A percentile compares a stretch with the other conserved stretches of the same genome.
Conservation (phyloP, 345 rosid species). For the Bretschneidera sinensis region DNA sequence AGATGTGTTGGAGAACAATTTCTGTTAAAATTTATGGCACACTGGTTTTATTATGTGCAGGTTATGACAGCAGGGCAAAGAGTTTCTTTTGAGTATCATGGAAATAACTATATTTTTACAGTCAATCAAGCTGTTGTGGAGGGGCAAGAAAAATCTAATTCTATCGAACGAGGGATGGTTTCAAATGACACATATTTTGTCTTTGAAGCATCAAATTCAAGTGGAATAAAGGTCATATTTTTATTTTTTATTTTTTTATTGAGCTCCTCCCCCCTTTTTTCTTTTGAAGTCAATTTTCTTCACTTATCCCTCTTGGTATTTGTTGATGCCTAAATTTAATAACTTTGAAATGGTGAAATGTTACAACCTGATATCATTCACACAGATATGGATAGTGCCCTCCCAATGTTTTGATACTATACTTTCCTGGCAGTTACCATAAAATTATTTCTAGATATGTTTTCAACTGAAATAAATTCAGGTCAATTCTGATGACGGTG, state of each 20-base stretch:
- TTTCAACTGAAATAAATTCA: too few species aligned
- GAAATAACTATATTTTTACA: conserved; percentile 79
- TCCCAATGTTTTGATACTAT: too few species aligned
- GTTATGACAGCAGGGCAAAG: conserved; percentile 89
- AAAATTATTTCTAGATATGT: too few species aligned
- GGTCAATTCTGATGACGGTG: too few species aligned
- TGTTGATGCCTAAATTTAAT: too few species aligned
- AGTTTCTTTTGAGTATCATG: conserved; percentile 84
- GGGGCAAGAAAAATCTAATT: conserved; percentile 54
- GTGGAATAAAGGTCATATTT: conserved; percentile 84
- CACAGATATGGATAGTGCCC: too few species aligned
- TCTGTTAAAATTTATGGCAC: neutral
- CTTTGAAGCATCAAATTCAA: conserved; percentile 80
- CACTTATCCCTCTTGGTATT: too few species aligned
- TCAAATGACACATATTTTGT: conserved; percentile 66
- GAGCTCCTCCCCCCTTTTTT: neutral
- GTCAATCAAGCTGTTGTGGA: conserved; percentile 78
- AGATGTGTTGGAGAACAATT: neutral
- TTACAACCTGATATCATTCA: too few species aligned
- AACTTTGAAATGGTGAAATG: too few species aligned
- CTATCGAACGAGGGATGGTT: conserved; percentile 82
- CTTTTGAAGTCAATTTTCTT: too few species aligned
- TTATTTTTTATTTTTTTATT: conserved; percentile 5
- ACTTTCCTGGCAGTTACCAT: too few species aligned
- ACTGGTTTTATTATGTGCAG: conserved; percentile 32